Percentiles rank a stretch among this genome's conserved stretches.
phyloP scores from a whole-genome alignment of 805 yeast species.

The Barnettozyma vustinii region DNA sequence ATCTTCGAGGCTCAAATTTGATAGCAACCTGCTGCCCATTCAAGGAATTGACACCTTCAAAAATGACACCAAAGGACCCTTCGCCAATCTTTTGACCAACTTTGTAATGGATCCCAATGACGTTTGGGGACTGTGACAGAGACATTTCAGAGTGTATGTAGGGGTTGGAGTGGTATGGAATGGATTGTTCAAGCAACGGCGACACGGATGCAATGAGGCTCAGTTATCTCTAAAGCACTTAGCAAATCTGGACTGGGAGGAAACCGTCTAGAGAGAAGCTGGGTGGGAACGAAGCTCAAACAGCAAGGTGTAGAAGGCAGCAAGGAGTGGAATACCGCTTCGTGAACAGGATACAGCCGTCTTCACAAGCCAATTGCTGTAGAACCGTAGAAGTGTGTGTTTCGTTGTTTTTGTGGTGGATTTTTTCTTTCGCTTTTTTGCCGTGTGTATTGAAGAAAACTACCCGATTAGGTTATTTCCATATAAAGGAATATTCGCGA shows the following conservation, averaged over 20 bases:
- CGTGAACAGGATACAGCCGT: background rate
- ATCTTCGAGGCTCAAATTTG: constrained; percentile 93
- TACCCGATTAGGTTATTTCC: background rate
- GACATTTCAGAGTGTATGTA: background rate
- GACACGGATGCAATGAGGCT: background rate
- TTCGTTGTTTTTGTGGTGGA: constrained; percentile 1
- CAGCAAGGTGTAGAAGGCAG: background rate
- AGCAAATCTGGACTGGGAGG: background rate
- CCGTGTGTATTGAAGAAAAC: background rate
- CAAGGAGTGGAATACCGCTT: background rate
- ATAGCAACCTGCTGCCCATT: constrained; percentile 94
- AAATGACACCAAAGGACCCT: constrained; percentile 96
- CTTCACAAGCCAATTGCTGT: background rate
- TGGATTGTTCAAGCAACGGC: background rate
- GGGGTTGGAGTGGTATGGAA: background rate
- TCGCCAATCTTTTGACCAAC: constrained; percentile 98
- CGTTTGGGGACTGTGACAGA: constrained; percentile 20
- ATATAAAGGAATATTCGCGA: background rate
- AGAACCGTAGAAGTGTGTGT: background rate
- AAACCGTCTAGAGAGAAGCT: background rate
- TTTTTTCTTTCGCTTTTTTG: background rate
- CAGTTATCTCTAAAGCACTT: background rate
- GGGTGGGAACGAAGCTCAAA: background rate
- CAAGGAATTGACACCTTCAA: constrained; percentile 90
- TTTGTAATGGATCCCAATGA: constrained; percentile 91